Evolutionary conservation across 257 asterid genomes (phyloP), one percentile per base, ranked within the genome.

Genomic region (Solanum ossicruentum): DNA sequence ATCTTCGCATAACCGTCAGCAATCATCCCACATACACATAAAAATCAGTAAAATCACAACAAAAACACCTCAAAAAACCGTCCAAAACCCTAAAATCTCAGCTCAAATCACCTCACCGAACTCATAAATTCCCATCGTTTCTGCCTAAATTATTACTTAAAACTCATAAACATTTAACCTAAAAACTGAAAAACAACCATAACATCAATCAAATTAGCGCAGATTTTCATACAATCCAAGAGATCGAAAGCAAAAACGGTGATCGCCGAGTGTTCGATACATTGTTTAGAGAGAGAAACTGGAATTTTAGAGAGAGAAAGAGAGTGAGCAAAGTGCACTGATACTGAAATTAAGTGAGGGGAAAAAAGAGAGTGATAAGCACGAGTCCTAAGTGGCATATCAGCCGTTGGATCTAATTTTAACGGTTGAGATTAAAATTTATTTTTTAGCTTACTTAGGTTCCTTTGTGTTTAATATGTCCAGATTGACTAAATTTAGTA

Each of bases 1-100:
- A 85, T 90, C 86, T 88, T 90, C 54, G 90, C 80, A 73, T 90
- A 91, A 84, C 88, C 85, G 65, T 89, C 90, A 61, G 90, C 88
- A 86, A 91, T 88, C 93, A 91, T 86, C 55, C 7, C 85, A 85
- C 45, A 87, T 32, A 87, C 85, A 88, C 71, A 63, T 6, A 63
- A 63, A 63, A 65, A 26, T 65, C 12, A 43, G 45, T 45, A 45
- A 82, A 18, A 45, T 36, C 60, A 21, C 84, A 12, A 45, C n/a
- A 67, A 73, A 21, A 20, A 55, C 41, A 79, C 77, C 49, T 82
- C 39, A n/a, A 36, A 13, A 52, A 18, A 12, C 8, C 54, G 26
- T 54, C 49, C 10, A 20, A 72, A 87, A 49, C 23, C 67, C 52
- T 52, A 16, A 51, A 63, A 84, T 55, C 13, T 18, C 12, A 32